Evolutionary conservation across 2,329 filamentous ascomycete species (phyloP).

Genomic region (Meredithiella fracta): DNA sequence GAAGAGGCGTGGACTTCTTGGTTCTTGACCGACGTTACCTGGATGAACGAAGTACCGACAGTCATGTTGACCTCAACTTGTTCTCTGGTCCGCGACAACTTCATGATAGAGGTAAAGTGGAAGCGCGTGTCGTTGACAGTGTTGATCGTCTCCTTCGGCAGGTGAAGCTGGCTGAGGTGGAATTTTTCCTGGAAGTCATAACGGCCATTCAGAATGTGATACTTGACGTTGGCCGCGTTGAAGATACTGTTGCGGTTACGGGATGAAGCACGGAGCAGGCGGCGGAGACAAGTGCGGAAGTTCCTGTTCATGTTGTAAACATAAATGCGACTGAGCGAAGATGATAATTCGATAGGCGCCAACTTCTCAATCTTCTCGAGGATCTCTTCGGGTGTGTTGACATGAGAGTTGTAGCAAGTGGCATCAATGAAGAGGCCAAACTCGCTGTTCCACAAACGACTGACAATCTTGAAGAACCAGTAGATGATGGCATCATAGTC

Average conservation of each 20-base stretch:
- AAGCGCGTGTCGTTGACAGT: conserved; percentile 50
- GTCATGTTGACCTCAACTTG: conserved; percentile 54
- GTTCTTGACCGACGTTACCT: conserved; percentile 52
- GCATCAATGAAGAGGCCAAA: conserved; percentile 53
- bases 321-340: conserved; percentile 44
- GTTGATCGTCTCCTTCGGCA: conserved; percentile 54
- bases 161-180: conserved; percentile 46
- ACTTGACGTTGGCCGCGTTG: conserved; percentile 48
- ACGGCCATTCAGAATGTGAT: conserved; percentile 47
- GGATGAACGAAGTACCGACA: conserved; percentile 52
- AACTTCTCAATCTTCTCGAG: conserved; percentile 47
- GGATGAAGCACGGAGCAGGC: conserved; percentile 43
- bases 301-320: conserved; percentile 61
- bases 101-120: conserved; percentile 47
- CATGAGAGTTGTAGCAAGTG: conserved; percentile 52
- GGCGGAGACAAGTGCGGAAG: conserved; percentile 50
- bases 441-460: conserved; percentile 51
- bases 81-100: conserved; percentile 52
- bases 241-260: conserved; percentile 45
- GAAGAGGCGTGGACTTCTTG: conserved; percentile 49
- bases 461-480: conserved; percentile 56
- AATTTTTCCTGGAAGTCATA: conserved; percentile 51
- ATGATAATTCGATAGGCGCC: conserved; percentile 43
- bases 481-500: conserved; percentile 51
- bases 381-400: conserved; percentile 47